Evolutionary conservation across 208 protist species (phyloP), one percentile per base, ranked within the genome.

Genomic region (Lotmaria passim): DNA sequence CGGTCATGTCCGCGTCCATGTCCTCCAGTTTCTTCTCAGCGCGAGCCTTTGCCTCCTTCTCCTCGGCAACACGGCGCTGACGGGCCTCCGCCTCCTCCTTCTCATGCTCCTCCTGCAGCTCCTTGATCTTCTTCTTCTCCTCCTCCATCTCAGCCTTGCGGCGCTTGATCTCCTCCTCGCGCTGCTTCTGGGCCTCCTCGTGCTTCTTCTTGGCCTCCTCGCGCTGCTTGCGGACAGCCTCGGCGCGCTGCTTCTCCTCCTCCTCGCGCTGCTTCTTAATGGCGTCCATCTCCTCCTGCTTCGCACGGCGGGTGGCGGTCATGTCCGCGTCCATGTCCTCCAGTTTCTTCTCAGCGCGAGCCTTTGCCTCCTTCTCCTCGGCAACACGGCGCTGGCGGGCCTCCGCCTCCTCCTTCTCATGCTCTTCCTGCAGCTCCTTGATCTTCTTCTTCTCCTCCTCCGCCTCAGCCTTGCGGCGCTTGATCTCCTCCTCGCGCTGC

Each of bases 141-240:
- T 47, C 57, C 34, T 81, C 75, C 17, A 69, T 10, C 24, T 47
- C 63, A 19, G 70, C 61, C 47, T 78, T 73, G 21, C 63, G 69
- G 57, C 66, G 71, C 77, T 82, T 82, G 48, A 78, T 73, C 62
- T 82, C 71, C 61, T 82, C 73, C 41, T 75, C 71, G 36, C 68
- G 64, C 67, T 79, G 51, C 68, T 69, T 72, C 46, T 75, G 66
- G 46, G 47, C 30, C 51, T 81, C 75, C 57, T 85, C 75, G 57
- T 66, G 63, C 36, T 74, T 50, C 38, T 60, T 62, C 31, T 78
- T 50, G 10, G 64, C 39, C 62, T 77, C 68, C 51, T 85, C 73
- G 34, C 67, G 70, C 47, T 78, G 66, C 53, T 78, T 65, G 39
- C 41, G 34, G 38, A 73, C 66, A 10, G 59, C 57, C 69, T 81